Evolutionary conservation across 2,329 filamentous ascomycete species (phyloP).

Genomic region (Fusarium nisikadoi): DNA sequence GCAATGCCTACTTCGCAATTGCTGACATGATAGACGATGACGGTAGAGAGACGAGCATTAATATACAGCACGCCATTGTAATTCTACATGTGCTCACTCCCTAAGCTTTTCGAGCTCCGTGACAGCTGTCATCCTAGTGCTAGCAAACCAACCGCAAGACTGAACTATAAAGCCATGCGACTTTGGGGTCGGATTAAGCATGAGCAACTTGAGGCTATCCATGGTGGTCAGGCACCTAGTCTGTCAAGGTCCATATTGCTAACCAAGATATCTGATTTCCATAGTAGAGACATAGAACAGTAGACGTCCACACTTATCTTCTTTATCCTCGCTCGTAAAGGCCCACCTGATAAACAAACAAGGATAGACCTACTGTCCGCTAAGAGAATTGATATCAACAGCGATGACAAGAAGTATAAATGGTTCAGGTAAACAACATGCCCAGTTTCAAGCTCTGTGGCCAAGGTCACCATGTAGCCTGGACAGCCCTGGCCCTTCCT

Average conservation of each 20-base stretch:
- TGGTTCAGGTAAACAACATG: not conserved
- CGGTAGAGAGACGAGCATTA: constrained; percentile 12
- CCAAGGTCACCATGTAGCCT: not conserved
- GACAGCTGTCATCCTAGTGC: not conserved
- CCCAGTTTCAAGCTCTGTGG: constrained; percentile 1
- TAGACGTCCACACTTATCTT: not conserved
- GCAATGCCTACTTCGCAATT: constrained; percentile 4
- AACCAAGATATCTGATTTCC: not conserved
- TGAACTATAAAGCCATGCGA: not conserved
- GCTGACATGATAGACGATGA: constrained; percentile 33
- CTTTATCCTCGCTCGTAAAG: constrained; percentile 14
- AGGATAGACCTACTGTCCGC: not conserved
- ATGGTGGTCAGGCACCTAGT: not conserved
- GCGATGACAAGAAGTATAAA: not conserved
- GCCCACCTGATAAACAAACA: constrained; percentile 11
- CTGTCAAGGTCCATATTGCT: not conserved
- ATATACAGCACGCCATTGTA: not conserved
- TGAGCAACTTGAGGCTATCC: not conserved
- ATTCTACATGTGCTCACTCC: constrained; percentile 1
- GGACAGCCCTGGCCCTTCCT: not conserved
- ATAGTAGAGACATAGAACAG: not conserved
- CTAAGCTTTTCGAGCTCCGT: not conserved
- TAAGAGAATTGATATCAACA: constrained; percentile 1
- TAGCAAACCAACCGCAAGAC: not conserved
- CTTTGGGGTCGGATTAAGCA: not conserved